Percentiles rank a stretch among this genome's conserved stretches.
Conservation (phyloP, 345 rosid species). For the Eucalyptus tenuipes region DNA sequence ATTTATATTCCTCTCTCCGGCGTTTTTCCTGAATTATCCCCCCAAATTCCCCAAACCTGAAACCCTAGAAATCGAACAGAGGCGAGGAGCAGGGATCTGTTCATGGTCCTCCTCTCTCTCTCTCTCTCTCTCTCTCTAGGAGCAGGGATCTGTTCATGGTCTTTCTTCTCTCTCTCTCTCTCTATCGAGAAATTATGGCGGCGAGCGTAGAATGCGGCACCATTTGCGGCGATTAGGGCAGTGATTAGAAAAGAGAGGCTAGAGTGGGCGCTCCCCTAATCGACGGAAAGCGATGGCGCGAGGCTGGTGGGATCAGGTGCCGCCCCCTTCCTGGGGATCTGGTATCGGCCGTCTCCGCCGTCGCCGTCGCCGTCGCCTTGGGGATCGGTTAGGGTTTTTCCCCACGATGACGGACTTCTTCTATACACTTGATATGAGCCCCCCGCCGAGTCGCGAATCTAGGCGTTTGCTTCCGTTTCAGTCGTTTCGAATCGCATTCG, state of each 20-base stretch:
- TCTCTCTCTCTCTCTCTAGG: neutral
- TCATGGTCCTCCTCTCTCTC: neutral
- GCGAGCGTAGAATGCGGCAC: neutral
- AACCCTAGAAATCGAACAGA: neutral
- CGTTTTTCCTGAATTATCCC: no score
- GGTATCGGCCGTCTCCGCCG: slow-evolving; percentile 1
- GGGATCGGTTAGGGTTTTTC: neutral
- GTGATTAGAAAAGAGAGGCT: slow-evolving; percentile 55
- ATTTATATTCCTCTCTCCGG: neutral
- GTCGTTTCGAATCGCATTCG: neutral
- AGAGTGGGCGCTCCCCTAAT: slow-evolving; percentile 13
- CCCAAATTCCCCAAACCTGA: neutral
- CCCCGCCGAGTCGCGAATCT: neutral
- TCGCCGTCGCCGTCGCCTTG: neutral
- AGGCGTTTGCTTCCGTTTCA: neutral
- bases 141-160: neutral
- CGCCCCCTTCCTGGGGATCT: neutral
- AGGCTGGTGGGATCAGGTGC: slow-evolving; percentile 2
- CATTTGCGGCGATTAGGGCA: slow-evolving; percentile 4
- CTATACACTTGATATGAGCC: slow-evolving; percentile 57
- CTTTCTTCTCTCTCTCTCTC: neutral
- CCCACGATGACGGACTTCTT: slow-evolving; percentile 16
- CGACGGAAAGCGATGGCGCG: neutral
- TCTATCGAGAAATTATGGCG: neutral
- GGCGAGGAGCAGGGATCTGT: neutral